Conservation (phyloP, 306 rosid genomes). For the Echinosophora koreensis region DNA sequence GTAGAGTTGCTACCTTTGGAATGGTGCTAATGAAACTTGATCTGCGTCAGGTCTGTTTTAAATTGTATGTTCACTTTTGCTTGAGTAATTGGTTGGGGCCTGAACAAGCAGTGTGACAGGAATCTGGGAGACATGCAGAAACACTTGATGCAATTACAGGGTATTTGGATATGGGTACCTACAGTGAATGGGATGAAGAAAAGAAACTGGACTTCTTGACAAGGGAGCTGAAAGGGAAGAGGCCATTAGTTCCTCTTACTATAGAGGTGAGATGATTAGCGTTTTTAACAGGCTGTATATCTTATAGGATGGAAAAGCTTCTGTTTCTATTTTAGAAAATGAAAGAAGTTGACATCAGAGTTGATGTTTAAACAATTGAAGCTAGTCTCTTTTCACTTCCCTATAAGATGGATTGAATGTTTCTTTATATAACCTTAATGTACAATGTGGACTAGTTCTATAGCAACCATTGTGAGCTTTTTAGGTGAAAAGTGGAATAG, state of each 20-base stretch:
- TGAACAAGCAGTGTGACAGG: slow-evolving; percentile 61
- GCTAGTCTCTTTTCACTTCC: slow-evolving; percentile 1
- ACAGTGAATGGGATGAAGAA: slow-evolving; percentile 97
- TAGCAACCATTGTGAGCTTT: background rate
- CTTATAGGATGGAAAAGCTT: slow-evolving; percentile 25
- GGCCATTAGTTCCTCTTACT: slow-evolving; percentile 84
- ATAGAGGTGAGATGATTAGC: slow-evolving; percentile 64
- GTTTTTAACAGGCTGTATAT: slow-evolving; percentile 26
- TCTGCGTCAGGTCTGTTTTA: slow-evolving; percentile 80
- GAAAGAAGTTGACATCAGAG: background rate
- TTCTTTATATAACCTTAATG: background rate
- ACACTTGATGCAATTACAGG: slow-evolving; percentile 82
- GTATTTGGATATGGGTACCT: slow-evolving; percentile 85
- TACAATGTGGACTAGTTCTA: slow-evolving; percentile 13
- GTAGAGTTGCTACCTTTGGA: slow-evolving; percentile 75
- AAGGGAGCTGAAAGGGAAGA: slow-evolving; percentile 89
- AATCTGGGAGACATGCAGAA: slow-evolving; percentile 94
- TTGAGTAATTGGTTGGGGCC: slow-evolving; percentile 27
- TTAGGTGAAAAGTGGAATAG: slow-evolving; percentile 35
- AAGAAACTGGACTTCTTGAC: slow-evolving; percentile 84
- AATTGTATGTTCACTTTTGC: slow-evolving; percentile 29
- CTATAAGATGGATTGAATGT: background rate
- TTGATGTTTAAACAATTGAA: background rate
- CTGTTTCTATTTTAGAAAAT: background rate
- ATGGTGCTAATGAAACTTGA: slow-evolving; percentile 94